Percentiles rank a stretch among this genome's conserved stretches.
Evolutionary conservation across 169 alveolate genomes (phyloP).

Genomic region (Amoebophrya sp.): DNA sequence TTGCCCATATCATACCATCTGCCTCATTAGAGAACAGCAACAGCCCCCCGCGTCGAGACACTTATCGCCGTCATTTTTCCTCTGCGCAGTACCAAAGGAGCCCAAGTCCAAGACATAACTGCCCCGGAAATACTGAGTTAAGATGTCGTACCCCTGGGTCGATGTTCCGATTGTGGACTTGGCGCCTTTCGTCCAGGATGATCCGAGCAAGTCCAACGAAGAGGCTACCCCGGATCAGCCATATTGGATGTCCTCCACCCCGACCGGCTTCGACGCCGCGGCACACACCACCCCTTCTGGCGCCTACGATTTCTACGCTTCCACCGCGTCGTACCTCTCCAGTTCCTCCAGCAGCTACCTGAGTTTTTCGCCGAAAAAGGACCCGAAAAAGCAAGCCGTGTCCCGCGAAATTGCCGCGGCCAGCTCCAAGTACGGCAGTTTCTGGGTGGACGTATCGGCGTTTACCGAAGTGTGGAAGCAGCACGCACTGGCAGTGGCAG

Average conservation of each 20-base stretch:
- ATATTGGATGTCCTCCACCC: not conserved
- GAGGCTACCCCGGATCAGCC: not conserved
- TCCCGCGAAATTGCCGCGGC: not conserved
- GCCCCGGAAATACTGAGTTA: too few relatives aligned
- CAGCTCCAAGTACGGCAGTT: not conserved
- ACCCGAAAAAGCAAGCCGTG: not conserved
- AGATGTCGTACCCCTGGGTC: not conserved
- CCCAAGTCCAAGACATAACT: too few relatives aligned
- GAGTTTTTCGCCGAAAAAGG: too few relatives aligned
- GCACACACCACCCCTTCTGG: too few relatives aligned
- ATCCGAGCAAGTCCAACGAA: not conserved
- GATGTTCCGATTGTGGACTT: not conserved
- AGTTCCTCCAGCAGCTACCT: not conserved
- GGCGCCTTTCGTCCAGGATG: not conserved
- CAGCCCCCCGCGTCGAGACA: too few relatives aligned
- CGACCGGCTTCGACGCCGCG: not conserved
- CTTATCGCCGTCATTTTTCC: too few relatives aligned
- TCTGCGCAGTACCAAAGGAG: too few relatives aligned
- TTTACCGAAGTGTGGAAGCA: not conserved
- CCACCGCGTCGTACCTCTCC: not conserved
- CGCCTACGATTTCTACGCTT: not conserved
- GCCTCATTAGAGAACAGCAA: too few relatives aligned
- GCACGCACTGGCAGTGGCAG: not conserved
- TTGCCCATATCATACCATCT: too few relatives aligned
- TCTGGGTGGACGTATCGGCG: not conserved